phyloP scores from a whole-genome alignment of 2,329 filamentous ascomycete genomes.

The Ustulina deusta region DNA sequence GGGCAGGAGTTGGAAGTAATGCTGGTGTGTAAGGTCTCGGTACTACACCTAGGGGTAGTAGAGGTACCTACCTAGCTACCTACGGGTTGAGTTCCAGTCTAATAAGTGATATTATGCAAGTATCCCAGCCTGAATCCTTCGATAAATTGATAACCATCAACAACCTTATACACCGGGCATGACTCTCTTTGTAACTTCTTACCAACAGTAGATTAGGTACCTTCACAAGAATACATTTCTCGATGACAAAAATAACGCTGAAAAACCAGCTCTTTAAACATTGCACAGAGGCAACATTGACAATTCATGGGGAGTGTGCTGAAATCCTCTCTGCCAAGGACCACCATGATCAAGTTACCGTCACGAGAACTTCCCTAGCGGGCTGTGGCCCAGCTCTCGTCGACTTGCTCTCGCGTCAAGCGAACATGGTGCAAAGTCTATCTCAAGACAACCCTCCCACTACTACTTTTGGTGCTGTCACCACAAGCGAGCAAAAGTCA shows the following conservation, averaged over 20 bases:
- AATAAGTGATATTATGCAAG: conserved; percentile 21
- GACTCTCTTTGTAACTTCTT: neutral
- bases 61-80: no score
- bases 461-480: neutral
- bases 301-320: conserved; percentile 45
- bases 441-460: neutral
- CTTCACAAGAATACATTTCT: conserved; percentile 1
- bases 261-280: conserved; percentile 39
- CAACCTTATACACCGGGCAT: neutral
- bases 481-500: neutral
- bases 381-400: conserved; percentile 46
- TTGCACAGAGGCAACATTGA: conserved; percentile 41
- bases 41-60: no score
- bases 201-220: neutral
- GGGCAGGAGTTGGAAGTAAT: no score
- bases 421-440: conserved; percentile 30
- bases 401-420: conserved; percentile 47
- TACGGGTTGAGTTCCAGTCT: neutral
- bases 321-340: conserved; percentile 33
- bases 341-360: conserved; percentile 1
- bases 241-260: conserved; percentile 19
- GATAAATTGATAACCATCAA: conserved; percentile 20
- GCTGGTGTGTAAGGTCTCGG: no score
- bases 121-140: conserved; percentile 1
- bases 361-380: conserved; percentile 32